Evolutionary conservation across 495 filamentous ascomycete species (phyloP), one percentile per base, ranked within the genome.

Genomic region (Aspergillus incahuasiensis): DNA sequence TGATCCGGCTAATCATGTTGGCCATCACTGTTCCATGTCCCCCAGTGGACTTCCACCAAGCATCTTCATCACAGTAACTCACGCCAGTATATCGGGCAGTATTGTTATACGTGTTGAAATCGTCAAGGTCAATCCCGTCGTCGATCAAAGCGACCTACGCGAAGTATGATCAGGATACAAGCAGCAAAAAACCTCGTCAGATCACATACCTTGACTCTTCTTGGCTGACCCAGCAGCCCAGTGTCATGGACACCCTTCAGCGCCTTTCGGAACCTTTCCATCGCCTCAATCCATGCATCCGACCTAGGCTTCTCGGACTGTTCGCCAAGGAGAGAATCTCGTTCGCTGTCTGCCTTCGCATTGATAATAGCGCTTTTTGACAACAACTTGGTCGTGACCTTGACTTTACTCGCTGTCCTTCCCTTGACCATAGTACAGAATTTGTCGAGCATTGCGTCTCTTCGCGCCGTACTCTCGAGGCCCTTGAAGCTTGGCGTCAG

Each of bases 1-100:
- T 49, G 11, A 49, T 49, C 2, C 46, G 46, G 46, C 46, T 49
- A 13, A 49, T 49, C 46, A 49, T 49, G 46, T 49, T 49, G 28
- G 46, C 46, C 46, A 49, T 49, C 1, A 49, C 22, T 18, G 46
- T 49, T 21, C 46, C 46, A 49, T 49, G 46, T 1, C 46, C 46
- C 7, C 22, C 28, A 35, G 46, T 49, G 0, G 46, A 49, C 15
- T 38, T 49, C 46, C 46, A 49, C 46, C 46, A 49, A 15, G 46
- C 28, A 8, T 49, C 30, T 15, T 21, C 46, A 15, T 49, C 46
- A 1, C 30, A 49, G 8, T 38, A 49, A 38, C 46, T 49, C 5
- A 49, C 46, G 1, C 46, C 46, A 7, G 46, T 49, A 21, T 49
- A 49, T 21, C 12, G 28, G 7, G 46, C 19, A 0, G 30, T 20